Conservation (phyloP, 768 basidiomycete species). For the Pulveroboletus sp. region DNA sequence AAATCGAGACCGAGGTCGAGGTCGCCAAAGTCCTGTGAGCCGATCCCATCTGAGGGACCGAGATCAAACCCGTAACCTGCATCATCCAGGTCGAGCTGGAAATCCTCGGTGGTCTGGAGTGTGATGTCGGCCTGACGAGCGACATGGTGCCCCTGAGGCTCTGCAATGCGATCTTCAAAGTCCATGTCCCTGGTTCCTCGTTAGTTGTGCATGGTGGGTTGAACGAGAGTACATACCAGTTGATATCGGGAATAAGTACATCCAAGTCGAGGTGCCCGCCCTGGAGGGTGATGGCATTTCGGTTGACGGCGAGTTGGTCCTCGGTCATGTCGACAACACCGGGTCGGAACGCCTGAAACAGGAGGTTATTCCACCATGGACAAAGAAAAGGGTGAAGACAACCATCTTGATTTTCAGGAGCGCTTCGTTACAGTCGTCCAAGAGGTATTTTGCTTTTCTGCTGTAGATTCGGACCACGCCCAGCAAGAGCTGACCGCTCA, state of each 20-base stretch:
- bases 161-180: conserved; percentile 62
- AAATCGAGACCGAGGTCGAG: conserved; percentile 78
- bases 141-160: conserved; percentile 73
- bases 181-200: conserved; percentile 64
- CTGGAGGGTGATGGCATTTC: conserved; percentile 86
- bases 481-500: conserved; percentile 94
- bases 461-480: conserved; percentile 98
- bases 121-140: conserved; percentile 88
- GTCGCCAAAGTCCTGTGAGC: conserved; percentile 76
- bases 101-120: conserved; percentile 73
- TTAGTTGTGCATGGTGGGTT: conserved; percentile 3
- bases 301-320: conserved; percentile 84
- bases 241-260: conserved; percentile 72
- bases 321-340: conserved; percentile 96
- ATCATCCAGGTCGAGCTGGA: conserved; percentile 61
- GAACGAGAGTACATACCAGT: conserved; percentile 53
- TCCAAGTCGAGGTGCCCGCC: conserved; percentile 77
- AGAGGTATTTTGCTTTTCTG: conserved; percentile 93
- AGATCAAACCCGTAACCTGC: conserved; percentile 69
- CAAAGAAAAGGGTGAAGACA: not conserved
- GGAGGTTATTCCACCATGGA: not conserved
- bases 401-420: conserved; percentile 95
- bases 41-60: conserved; percentile 78
- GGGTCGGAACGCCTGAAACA: conserved; percentile 81
- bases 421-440: conserved; percentile 98